phyloP scores from a whole-genome alignment of 78 protist species.

The Isochrysis galbana region DNA sequence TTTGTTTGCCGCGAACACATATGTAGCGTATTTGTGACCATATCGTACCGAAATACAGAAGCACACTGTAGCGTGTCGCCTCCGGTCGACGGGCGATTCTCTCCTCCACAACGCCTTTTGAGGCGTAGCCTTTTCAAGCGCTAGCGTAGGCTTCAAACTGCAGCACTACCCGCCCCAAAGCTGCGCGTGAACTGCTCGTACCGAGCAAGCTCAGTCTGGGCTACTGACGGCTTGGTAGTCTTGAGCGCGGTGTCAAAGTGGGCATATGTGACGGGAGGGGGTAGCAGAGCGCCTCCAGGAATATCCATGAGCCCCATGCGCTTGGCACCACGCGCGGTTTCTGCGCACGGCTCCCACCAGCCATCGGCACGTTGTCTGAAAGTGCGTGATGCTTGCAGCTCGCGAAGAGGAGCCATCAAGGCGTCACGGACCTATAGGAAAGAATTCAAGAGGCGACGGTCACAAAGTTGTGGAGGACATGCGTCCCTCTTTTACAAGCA shows the following conservation, averaged over 20 bases:
- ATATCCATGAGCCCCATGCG: slow-evolving; percentile 49
- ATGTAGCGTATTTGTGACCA: too few species aligned
- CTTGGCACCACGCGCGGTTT: slow-evolving; percentile 59
- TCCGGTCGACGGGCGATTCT: too few species aligned
- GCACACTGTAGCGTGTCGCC: too few species aligned
- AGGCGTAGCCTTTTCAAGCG: too few species aligned
- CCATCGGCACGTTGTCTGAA: slow-evolving; percentile 39
- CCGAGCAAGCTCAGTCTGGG: slow-evolving; percentile 33
- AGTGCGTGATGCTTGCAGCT: slow-evolving; percentile 92
- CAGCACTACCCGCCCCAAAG: slow-evolving; percentile 46
- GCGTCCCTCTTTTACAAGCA: background rate
- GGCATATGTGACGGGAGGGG: slow-evolving; percentile 44
- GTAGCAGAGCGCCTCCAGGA: background rate
- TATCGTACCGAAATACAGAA: too few species aligned
- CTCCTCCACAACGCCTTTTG: too few species aligned
- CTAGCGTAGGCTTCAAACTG: too few species aligned
- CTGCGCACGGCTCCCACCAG: slow-evolving; percentile 55
- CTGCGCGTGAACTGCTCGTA: slow-evolving; percentile 50
- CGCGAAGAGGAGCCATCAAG: slow-evolving; percentile 93
- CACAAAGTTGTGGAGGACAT: too few species aligned
- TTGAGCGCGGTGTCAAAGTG: slow-evolving; percentile 37
- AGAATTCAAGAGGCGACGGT: too few species aligned
- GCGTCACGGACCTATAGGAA: slow-evolving; percentile 77
- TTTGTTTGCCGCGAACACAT: too few species aligned
- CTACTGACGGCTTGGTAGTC: slow-evolving; percentile 37